Evolutionary conservation across 2,329 filamentous ascomycete species (phyloP), one percentile per base, ranked within the genome.

Genomic region (Aspergillus brunneoviolaceus): DNA sequence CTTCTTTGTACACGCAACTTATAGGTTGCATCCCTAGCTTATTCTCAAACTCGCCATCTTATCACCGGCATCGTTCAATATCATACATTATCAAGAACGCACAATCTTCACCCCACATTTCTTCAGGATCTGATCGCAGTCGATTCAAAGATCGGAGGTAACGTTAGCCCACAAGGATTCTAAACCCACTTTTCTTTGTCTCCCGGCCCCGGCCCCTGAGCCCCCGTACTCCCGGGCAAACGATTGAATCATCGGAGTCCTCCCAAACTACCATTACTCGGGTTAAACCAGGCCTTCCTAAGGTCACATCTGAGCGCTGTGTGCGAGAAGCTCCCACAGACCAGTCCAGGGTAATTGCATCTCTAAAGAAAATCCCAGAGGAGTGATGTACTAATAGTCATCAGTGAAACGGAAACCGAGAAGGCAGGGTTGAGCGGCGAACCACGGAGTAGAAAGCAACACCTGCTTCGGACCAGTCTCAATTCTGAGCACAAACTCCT

Each of bases 21-120:
- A 27, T 45, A 33, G 49, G 50, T 39, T 48, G 27, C 48, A 55
- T 59, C 49, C 58, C 52, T 60, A 39, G 49, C 49, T 56, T 39
- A 60, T 35, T 12, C 21, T 29, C 39, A 42, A 21, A 51, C 23
- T 57, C 19, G 42, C 27, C 23, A 49, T 23, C 29, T 33, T 5
- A 51, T 45, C 33, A 19, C 25, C 21, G 45, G 39, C 39, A 50
- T 49, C 25, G 27, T 31, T 19, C 29, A 29, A 19, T 14, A n/a
- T 27, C 16, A 35, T 23, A 21, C 19, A 29, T 19, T 42, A 14
- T 51, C 27, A 27, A 48, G 27, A 23, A 23, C 23, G 19, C 19
- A 21, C 33, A 29, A 6, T 19, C 3, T 14, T 31, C 23, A 25
- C 14, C 29, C 25, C n/a, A 39, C 9, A 25, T 21, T 49, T 45